Evolutionary conservation across 306 rosid species (phyloP).

Genomic region (Dalbergia cochinchinensis): DNA sequence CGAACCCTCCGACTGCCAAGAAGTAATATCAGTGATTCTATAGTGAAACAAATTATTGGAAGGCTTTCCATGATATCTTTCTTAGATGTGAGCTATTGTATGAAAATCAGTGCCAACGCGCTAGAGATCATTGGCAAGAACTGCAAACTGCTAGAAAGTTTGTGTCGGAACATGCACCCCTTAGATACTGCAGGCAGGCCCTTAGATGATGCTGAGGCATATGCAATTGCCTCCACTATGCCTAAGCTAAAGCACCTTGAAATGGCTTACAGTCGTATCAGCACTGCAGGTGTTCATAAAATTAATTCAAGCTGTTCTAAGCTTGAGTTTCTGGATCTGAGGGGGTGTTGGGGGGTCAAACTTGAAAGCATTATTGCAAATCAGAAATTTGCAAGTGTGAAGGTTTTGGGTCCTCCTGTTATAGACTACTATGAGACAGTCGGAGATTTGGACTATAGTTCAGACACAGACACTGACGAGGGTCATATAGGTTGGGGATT

Average conservation of each 20-base stretch:
- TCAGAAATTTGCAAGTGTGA: constrained; percentile 74
- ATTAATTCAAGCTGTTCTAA: constrained; percentile 74
- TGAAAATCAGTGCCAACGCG: constrained; percentile 65
- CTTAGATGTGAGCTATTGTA: constrained; percentile 97
- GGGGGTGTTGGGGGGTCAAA: constrained; percentile 95
- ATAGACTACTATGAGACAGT: constrained; percentile 66
- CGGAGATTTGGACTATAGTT: constrained; percentile 69
- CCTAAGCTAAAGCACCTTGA: constrained; percentile 94
- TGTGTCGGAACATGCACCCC: constrained; percentile 96
- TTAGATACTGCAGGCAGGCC: constrained; percentile 87
- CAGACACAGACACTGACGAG: constrained; percentile 65
- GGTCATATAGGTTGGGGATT: constrained; percentile 85
- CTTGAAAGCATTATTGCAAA: constrained; percentile 63
- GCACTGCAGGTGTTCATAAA: constrained; percentile 67
- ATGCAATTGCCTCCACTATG: constrained; percentile 91
- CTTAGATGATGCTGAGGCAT: constrained; percentile 78
- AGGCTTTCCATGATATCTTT: constrained; percentile 75
- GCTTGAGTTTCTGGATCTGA: constrained; percentile 82
- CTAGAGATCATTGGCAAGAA: constrained; percentile 88
- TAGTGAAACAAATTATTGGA: constrained; percentile 76
- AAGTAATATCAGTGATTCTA: constrained; percentile 66
- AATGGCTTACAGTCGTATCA: constrained; percentile 83
- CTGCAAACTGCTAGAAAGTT: constrained; percentile 74
- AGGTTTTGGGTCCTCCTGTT: constrained; percentile 83
- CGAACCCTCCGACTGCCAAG: constrained; percentile 80